Conservation (phyloP, 2,329 filamentous ascomycete species). For the Colletotrichum abscissum region DNA sequence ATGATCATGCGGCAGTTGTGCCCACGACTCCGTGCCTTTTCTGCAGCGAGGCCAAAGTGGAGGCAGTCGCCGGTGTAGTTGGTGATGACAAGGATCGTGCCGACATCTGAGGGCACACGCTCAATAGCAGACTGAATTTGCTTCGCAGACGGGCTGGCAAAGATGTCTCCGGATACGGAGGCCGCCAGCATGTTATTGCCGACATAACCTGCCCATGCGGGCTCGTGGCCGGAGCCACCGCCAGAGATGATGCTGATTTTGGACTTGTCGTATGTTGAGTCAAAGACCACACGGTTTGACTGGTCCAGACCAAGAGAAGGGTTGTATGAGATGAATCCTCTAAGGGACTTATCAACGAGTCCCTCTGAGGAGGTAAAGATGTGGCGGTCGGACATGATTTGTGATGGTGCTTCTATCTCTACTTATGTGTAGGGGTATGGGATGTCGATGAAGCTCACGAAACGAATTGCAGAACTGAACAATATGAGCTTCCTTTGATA, state of each 20-base stretch:
- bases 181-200: conserved; percentile 71
- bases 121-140: conserved; percentile 71
- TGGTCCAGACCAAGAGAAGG: conserved; percentile 61
- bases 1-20: conserved; percentile 67
- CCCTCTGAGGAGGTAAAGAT: conserved; percentile 64
- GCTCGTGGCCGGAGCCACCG: conserved; percentile 70
- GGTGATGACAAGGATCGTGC: conserved; percentile 70
- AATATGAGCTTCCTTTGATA: not conserved
- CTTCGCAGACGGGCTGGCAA: conserved; percentile 71
- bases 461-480: not conserved
- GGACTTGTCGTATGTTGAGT: conserved; percentile 55
- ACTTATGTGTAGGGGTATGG: not conserved
- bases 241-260: conserved; percentile 64
- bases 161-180: conserved; percentile 71
- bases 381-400: conserved; percentile 62
- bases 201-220: conserved; percentile 73
- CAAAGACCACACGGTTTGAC: conserved; percentile 62
- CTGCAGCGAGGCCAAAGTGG: conserved; percentile 70
- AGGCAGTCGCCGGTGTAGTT: conserved; percentile 75
- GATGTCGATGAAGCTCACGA: conserved; percentile 8
- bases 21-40: conserved; percentile 66
- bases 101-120: conserved; percentile 63
- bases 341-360: conserved; percentile 63
- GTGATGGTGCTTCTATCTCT: not conserved
- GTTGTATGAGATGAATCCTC: conserved; percentile 65